A percentile compares a stretch with the other conserved stretches of the same genome.
phyloP scores from a whole-genome alignment of 345 rosid species.

The Ceriops zippeliana region DNA sequence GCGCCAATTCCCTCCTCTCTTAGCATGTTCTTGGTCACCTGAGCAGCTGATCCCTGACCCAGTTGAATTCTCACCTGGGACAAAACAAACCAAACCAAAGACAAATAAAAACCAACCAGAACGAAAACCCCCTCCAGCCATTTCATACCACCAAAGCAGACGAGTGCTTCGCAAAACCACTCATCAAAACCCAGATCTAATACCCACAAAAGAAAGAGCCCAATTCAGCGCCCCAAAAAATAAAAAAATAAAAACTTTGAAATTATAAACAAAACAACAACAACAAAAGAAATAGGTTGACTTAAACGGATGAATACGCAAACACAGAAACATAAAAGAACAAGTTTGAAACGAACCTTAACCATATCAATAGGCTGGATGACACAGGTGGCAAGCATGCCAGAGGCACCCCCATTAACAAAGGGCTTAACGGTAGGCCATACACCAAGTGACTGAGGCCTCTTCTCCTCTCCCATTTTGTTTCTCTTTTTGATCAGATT shows the following conservation, averaged over 20 bases:
- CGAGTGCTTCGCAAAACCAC: neutral
- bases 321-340: too few species aligned
- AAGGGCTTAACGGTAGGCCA: conserved; percentile 93
- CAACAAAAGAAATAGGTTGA: neutral
- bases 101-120: conserved; percentile 15
- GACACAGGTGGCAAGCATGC: conserved; percentile 99
- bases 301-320: neutral
- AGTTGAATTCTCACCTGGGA: conserved; percentile 91
- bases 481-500: neutral
- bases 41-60: conserved; percentile 91
- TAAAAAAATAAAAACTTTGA: conserved; percentile 5
- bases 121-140: conserved; percentile 2
- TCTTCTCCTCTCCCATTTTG: conserved; percentile 60
- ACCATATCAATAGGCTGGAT: conserved; percentile 97
- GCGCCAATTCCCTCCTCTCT: conserved; percentile 83
- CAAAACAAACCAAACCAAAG: conserved; percentile 18
- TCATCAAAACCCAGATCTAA: conserved; percentile 40
- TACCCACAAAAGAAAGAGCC: conserved; percentile 10
- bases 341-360: conserved; percentile 47
- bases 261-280: neutral
- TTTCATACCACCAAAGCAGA: neutral
- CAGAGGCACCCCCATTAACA: conserved; percentile 92
- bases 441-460: conserved; percentile 45
- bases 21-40: conserved; percentile 75
- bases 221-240: neutral